These are phyloP conservation scores for Neckera pumila DNA, from an alignment of 225 moss, liverwort and hornwort species.

Conservation along the genomic window DNA sequence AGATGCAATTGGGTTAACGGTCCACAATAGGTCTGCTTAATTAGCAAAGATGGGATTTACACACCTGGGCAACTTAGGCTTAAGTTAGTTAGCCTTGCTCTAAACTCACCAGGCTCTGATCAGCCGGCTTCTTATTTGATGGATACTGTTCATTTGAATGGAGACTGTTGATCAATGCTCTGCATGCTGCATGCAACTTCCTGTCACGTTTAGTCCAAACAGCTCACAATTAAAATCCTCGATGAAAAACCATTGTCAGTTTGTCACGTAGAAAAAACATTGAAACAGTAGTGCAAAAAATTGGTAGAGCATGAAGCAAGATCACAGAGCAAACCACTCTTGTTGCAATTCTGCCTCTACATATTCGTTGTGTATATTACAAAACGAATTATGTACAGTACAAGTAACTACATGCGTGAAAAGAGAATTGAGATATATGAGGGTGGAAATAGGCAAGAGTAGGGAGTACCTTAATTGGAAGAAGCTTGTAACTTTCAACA, in stretches of 20 bases:
- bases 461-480: not conserved
- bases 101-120: too few relatives aligned
- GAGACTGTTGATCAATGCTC: too few relatives aligned
- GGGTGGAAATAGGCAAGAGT: fast-evolving
- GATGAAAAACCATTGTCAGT: not conserved
- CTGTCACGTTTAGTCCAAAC: not conserved
- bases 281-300: not conserved
- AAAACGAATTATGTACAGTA: not conserved
- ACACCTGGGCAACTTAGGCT: too few relatives aligned
- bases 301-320: not conserved
- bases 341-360: too few relatives aligned
- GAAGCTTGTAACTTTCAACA: not conserved
- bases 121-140: too few relatives aligned
- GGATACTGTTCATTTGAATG: not conserved
- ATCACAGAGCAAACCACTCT: not conserved
- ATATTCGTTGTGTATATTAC: not conserved
- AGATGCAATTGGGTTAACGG: not conserved
- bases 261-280: not conserved
- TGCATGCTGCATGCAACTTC: not conserved
- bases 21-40: not conserved
- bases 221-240: too few relatives aligned
- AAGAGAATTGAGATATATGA: not conserved
- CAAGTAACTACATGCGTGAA: too few relatives aligned
- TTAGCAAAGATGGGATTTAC: too few relatives aligned
- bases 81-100: too few relatives aligned